Percentiles rank a stretch among this genome's conserved stretches.
Conservation (phyloP, 1,284 basidiomycete genomes). For the Trametes pubescens region DNA sequence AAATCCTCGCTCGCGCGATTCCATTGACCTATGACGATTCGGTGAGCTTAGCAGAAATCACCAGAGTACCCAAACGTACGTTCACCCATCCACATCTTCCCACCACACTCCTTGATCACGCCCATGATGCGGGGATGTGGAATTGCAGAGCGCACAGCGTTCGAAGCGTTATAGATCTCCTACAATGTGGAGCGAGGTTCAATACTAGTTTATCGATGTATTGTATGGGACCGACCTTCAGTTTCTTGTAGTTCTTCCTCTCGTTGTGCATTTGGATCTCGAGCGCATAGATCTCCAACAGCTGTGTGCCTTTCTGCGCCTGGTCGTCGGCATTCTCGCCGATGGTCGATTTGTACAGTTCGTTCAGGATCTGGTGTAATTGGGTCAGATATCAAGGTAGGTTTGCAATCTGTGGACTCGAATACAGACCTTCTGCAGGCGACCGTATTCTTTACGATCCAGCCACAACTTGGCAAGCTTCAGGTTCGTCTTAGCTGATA, state of each 20-base stretch:
- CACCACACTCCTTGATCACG: slow-evolving; percentile 98
- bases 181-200: slow-evolving; percentile 41
- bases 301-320: slow-evolving; percentile 88
- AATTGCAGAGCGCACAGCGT: slow-evolving; percentile 94
- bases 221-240: slow-evolving; percentile 67
- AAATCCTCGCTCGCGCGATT: slow-evolving; percentile 97
- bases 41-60: no score
- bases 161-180: slow-evolving; percentile 98
- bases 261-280: slow-evolving; percentile 99
- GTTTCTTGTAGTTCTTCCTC: slow-evolving; percentile 92
- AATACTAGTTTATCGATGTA: not conserved
- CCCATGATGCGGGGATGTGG: slow-evolving; percentile 99
- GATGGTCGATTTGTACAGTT: slow-evolving; percentile 73
- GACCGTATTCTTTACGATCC: slow-evolving; percentile 90
- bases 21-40: slow-evolving; percentile 89
- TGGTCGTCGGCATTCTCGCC: slow-evolving; percentile 82
- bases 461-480: slow-evolving; percentile 99
- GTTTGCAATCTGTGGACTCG: not conserved
- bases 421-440: slow-evolving; percentile 71
- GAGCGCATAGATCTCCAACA: slow-evolving; percentile 97
- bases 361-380: slow-evolving; percentile 67
- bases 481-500: slow-evolving; percentile 95
- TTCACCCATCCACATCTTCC: slow-evolving; percentile 99
- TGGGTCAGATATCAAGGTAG: not conserved
- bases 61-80: slow-evolving; percentile 67